phyloP scores from a whole-genome alignment of 192 early-diverging fungal genomes.

The Linderina pennispora region DNA sequence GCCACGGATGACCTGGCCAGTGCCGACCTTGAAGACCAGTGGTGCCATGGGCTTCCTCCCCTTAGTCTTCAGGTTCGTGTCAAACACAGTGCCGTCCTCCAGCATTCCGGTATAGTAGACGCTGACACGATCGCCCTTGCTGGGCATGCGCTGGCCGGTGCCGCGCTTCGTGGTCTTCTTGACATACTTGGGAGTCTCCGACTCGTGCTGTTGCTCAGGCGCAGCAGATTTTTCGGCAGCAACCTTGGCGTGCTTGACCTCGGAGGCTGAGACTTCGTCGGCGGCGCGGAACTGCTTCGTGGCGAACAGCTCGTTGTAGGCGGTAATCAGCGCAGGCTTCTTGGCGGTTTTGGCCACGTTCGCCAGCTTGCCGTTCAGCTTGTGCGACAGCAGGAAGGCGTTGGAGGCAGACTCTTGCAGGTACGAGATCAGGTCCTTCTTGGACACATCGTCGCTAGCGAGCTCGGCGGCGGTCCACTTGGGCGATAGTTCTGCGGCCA shows the following conservation, averaged over 20 bases:
- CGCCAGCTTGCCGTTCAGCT: constrained; percentile 65
- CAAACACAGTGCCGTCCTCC: constrained; percentile 65
- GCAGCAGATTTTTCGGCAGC: constrained; percentile 1
- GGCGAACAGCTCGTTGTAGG: constrained; percentile 59
- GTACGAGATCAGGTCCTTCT: constrained; percentile 64
- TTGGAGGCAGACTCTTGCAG: constrained; percentile 59
- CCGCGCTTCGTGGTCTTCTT: constrained; percentile 64
- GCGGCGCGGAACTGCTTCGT: constrained; percentile 52
- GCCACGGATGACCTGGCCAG: constrained; percentile 89
- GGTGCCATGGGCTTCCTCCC: constrained; percentile 61
- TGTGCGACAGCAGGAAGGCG: constrained; percentile 57
- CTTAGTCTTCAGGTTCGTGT: constrained; percentile 52
- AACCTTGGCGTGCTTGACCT: constrained; percentile 32
- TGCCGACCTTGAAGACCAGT: constrained; percentile 78
- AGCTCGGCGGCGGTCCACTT: constrained; percentile 62
- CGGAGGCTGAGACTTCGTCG: constrained; percentile 27
- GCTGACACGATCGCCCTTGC: constrained; percentile 64
- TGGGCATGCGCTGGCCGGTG: constrained; percentile 47
- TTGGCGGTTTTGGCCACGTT: constrained; percentile 66
- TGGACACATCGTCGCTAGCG: constrained; percentile 56
- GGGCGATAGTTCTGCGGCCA: constrained; percentile 16
- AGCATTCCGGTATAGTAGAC: constrained; percentile 64
- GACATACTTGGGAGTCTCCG: constrained; percentile 54
- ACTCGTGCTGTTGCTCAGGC: constrained; percentile 12
- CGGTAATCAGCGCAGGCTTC: constrained; percentile 52